Evolutionary conservation across 2,329 filamentous ascomycete species (phyloP).

Genomic region (Aspergillus brasiliensis): DNA sequence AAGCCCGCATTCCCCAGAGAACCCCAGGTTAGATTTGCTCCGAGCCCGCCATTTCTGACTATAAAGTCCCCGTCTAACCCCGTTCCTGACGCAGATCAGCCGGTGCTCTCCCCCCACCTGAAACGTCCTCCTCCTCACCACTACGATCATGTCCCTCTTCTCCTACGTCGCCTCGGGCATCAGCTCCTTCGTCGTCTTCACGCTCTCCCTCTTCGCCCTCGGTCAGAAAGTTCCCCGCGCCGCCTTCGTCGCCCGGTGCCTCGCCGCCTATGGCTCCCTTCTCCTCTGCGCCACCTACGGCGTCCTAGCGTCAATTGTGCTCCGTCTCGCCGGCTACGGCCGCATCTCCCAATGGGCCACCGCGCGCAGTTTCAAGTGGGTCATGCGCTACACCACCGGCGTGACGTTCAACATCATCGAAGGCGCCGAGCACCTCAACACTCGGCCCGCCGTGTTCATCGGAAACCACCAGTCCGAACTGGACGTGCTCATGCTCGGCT

Average conservation of each 20-base stretch:
- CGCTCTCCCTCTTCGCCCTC: constrained; percentile 51
- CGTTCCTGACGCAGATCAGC: neutral
- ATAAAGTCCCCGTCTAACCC: neutral
- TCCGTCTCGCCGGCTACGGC: constrained; percentile 71
- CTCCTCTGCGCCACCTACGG: constrained; percentile 67
- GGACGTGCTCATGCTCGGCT: constrained; percentile 87
- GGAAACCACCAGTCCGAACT: constrained; percentile 96
- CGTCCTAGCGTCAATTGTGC: constrained; percentile 69
- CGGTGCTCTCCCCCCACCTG: neutral
- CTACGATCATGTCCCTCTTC: constrained; percentile 60
- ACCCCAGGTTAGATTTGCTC: constrained; percentile 8
- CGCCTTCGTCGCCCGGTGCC: constrained; percentile 49
- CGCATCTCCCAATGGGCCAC: constrained; percentile 84
- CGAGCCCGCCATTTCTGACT: neutral
- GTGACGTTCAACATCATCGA: constrained; percentile 72
- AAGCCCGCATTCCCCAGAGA: constrained; percentile 7
- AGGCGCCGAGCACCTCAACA: constrained; percentile 65
- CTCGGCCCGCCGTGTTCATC: constrained; percentile 84
- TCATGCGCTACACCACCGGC: constrained; percentile 74
- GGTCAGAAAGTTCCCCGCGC: constrained; percentile 46
- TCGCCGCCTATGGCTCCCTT: constrained; percentile 50
- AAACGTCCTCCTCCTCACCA: neutral
- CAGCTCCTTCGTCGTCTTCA: constrained; percentile 65
- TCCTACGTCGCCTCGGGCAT: constrained; percentile 62
- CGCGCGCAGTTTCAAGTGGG: constrained; percentile 75